These are phyloP conservation scores for Verticillium klebahnii DNA, from an alignment of 2,329 filamentous ascomycete genomes.

Conservation along the genomic window DNA sequence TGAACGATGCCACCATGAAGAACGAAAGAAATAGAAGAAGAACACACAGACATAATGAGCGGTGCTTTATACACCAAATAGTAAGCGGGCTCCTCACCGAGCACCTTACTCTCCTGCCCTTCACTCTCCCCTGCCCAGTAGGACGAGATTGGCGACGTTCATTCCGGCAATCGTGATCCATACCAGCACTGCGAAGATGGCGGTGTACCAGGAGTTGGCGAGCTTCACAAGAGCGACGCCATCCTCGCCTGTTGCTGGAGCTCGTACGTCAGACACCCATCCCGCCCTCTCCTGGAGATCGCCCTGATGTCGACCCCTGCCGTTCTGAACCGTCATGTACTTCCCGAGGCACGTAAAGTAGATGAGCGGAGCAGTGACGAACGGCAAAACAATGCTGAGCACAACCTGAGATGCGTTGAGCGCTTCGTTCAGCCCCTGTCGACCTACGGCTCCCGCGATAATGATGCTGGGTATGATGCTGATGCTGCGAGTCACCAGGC, in stretches of 20 bases:
- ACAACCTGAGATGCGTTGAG: slow-evolving; percentile 75
- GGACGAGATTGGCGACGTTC: slow-evolving; percentile 72
- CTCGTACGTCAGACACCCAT: background rate
- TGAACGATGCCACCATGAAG: too few species aligned
- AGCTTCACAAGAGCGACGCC: slow-evolving; percentile 46
- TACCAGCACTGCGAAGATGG: slow-evolving; percentile 50
- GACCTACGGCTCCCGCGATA: slow-evolving; percentile 74
- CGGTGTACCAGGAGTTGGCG: slow-evolving; percentile 66
- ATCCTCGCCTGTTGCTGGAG: slow-evolving; percentile 15
- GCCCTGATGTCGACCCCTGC: slow-evolving; percentile 28
- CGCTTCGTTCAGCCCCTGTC: slow-evolving; percentile 63
- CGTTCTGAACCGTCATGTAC: slow-evolving; percentile 68
- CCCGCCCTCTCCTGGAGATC: slow-evolving; percentile 17
- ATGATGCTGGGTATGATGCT: slow-evolving; percentile 80
- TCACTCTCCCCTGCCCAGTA: slow-evolving; percentile 38
- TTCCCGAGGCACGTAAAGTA: slow-evolving; percentile 77
- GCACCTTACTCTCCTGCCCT: background rate
- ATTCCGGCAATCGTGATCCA: slow-evolving; percentile 73
- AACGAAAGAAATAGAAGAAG: too few species aligned
- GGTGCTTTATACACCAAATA: background rate
- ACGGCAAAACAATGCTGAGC: slow-evolving; percentile 73
- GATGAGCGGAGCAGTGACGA: slow-evolving; percentile 77
- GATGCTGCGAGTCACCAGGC: slow-evolving; percentile 72
- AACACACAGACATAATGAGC: too few species aligned
- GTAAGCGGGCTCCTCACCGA: background rate